Evolutionary conservation across 1,284 basidiomycete genomes (phyloP).

Genomic region (Cutaneotrichosporon sp.): DNA sequence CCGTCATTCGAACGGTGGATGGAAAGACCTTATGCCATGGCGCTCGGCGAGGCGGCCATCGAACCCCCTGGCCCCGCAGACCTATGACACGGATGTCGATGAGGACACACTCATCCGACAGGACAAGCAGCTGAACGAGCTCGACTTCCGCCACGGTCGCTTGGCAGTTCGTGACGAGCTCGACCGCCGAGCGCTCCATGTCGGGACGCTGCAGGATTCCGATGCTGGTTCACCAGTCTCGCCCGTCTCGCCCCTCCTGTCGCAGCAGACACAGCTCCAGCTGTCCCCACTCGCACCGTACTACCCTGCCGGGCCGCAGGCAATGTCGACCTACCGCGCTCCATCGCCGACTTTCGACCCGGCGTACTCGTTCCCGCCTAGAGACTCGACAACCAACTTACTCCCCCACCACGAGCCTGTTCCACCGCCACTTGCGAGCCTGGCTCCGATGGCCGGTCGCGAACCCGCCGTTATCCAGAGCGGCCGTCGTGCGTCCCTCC

Average conservation of each 20-base stretch:
- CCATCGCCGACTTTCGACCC: slow-evolving; percentile 27
- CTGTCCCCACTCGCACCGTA: slow-evolving; percentile 30
- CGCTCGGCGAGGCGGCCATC: neutral
- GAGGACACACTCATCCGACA: slow-evolving; percentile 29
- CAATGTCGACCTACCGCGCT: slow-evolving; percentile 4
- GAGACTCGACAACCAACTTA: slow-evolving; percentile 21
- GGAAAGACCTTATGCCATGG: slow-evolving; percentile 11
- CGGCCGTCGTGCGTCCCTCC: slow-evolving; percentile 27
- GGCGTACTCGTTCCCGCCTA: slow-evolving; percentile 37
- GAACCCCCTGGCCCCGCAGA: neutral
- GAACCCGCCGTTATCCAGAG: neutral
- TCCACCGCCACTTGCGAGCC: neutral
- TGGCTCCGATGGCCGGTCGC: neutral
- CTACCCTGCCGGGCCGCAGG: slow-evolving; percentile 18
- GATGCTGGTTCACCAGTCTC: neutral
- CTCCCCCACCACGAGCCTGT: slow-evolving; percentile 10
- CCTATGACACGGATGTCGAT: slow-evolving; percentile 1
- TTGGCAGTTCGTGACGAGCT: slow-evolving; percentile 40
- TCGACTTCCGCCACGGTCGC: slow-evolving; percentile 46
- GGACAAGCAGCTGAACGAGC: slow-evolving; percentile 42
- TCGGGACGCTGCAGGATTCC: slow-evolving; percentile 12
- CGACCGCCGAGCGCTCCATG: slow-evolving; percentile 24
- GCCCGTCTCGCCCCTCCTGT: slow-evolving; percentile 6
- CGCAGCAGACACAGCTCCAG: slow-evolving; percentile 1
- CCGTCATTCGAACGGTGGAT: neutral